These are phyloP conservation scores for Wickerhamomyces xylosicus DNA, from an alignment of 805 yeast species.

Conservation along the genomic window DNA sequence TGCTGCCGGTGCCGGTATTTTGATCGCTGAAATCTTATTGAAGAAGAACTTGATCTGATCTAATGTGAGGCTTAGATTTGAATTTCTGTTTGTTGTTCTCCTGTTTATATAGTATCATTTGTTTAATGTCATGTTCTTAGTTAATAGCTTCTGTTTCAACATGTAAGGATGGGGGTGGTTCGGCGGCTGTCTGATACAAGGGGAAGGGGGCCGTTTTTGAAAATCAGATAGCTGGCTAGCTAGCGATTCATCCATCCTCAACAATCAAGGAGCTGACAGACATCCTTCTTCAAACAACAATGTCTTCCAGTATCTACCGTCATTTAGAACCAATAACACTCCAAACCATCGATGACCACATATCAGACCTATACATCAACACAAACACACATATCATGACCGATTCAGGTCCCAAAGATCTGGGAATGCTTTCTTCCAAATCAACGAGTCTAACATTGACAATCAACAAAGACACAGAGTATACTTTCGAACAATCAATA, in stretches of 20 bases:
- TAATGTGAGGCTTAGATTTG: neutral
- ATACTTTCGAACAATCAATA: slow-evolving; percentile 23
- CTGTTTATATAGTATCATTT: too few relatives aligned
- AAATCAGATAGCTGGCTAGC: too few relatives aligned
- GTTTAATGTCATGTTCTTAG: too few relatives aligned
- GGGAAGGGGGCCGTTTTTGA: too few relatives aligned
- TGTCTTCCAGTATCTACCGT: neutral
- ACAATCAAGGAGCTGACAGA: too few relatives aligned
- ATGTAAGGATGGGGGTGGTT: too few relatives aligned
- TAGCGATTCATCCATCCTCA: too few relatives aligned
- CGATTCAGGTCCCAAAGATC: slow-evolving; percentile 6
- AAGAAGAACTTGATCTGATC: slow-evolving; percentile 64
- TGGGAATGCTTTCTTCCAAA: slow-evolving; percentile 16
- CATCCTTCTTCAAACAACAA: too few relatives aligned
- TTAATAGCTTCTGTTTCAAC: too few relatives aligned
- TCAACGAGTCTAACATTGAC: slow-evolving; percentile 17
- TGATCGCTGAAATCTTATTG: slow-evolving; percentile 83
- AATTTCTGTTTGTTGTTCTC: too few relatives aligned
- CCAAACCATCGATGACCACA: slow-evolving; percentile 10
- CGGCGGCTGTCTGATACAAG: too few relatives aligned
- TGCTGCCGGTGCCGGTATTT: slow-evolving; percentile 97
- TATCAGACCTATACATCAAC: slow-evolving; percentile 12
- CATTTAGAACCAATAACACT: slow-evolving; percentile 7
- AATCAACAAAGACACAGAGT: slow-evolving; percentile 6
- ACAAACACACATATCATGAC: neutral